Evolutionary conservation across 192 early-diverging fungal genomes (phyloP), one percentile per base, ranked within the genome.

Genomic region (Umbelopsis ramanniana): DNA sequence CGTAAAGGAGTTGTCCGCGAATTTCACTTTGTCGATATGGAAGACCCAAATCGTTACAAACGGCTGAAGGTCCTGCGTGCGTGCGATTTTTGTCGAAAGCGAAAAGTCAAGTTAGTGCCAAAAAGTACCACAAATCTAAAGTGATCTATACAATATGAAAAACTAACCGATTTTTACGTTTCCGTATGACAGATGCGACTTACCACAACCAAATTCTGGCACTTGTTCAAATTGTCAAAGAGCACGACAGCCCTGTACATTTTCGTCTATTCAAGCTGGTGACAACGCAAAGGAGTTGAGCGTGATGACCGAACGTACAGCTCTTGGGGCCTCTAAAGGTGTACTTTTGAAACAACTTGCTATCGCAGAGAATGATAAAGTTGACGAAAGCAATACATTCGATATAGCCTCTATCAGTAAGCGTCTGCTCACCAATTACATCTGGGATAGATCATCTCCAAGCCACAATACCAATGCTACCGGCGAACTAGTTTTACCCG

Each of bases 21-120:
- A 53, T 79, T 70, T 57, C 68, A 70, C 48, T 79, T 79, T 68
- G 73, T 79, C 15, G 77, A 79, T 69, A 79, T 79, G 68, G 63
- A 74, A 50, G 77, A 79, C 46, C 77, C 77, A 40, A 47, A 71
- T 38, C 43, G 72, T n/a, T 79, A 79, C 66, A 79, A 79, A 52
- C 67, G 73, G 37, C 35, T 79, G 21, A 79, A 79, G 46, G 77
- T 79, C 6, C 26, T 73, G 35, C 53, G 72, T 19, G 77, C 77
- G 8, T 79, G 77, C 63, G 71, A 73, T 24, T 74, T 72, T 63
- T 79, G 77, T 55, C 69, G 77, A 37, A 57, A 69, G 19, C 72
- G 77, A 37, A 79, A 79, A 79, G 71, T 73, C 22, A 79, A 79
- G 77, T 79, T 68, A 79, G 60, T 50, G 50, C 17, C 38, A 55